Base-by-base conservation (phyloP, 331 rosid species). In the Quercus phellos region DNA sequence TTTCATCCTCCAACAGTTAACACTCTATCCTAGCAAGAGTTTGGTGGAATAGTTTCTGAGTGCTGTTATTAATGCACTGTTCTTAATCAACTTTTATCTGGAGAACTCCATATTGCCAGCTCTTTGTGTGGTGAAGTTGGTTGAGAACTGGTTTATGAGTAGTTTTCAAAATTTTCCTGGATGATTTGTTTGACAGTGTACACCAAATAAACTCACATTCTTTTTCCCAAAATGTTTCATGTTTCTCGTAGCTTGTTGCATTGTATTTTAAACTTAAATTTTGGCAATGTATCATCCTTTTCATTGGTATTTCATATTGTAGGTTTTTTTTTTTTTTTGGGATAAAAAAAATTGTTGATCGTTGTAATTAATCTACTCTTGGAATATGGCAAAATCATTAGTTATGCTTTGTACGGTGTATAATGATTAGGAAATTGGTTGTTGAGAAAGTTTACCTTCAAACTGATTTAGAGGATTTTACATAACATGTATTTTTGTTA, bases 121-220 rank as follows among this genome's bases (percentile, higher is more conserved):
- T n/a, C n/a, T 10, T 21, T 66, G 46, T 2, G 17, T n/a, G 51
- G 35, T 8, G 51, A 35, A 32, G 43, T 38, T 19, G 24, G 43
- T 43, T 61, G 68, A 73, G 21, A 26, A 76, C 66, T 18, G 42
- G 72, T 76, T 74, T 80, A 60, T 78, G 80, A 12, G 27, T 3
- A 13, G 42, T 43, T 51, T 21, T 51, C 18, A 29, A 30, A 19
- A 4, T 4, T 18, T 32, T 58, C 66, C 35, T 74, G 55, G 72
- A 30, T 68, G 21, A 51, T 68, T 66, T 42, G 29, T 21, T 64
- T 19, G 61, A 70, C 16, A 58, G 19, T 68, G 74, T 76, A 80
- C 50, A 63, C 71, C 17, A 67, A 24, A 13, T 16, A 53, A 30
- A 27, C n/a, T 3, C 10, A 14, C 73, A 70, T 63, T 11, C 22